These are phyloP conservation scores for Euptelea pleiosperma DNA, from an alignment of 164 flowering plant genomes.

Conservation along the genomic window DNA sequence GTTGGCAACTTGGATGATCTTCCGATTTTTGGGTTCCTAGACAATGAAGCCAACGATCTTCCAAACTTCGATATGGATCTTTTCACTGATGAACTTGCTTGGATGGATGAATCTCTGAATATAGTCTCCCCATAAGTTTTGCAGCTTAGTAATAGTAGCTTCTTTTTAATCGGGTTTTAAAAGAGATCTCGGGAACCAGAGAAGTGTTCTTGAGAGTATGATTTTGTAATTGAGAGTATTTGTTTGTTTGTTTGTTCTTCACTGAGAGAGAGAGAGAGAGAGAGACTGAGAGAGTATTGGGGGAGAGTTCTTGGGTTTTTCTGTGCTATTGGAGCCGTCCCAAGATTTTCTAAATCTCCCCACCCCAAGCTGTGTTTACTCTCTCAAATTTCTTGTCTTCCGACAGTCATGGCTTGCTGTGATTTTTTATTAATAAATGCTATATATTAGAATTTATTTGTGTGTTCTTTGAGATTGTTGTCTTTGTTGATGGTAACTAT, in stretches of 20 bases:
- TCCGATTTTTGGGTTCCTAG: constrained; percentile 36
- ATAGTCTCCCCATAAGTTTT: constrained; percentile 63
- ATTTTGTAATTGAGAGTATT: constrained; percentile 13
- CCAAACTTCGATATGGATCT: constrained; percentile 38
- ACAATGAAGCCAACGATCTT: constrained; percentile 28
- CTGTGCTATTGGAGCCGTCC: constrained; percentile 51
- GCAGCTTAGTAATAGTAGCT: constrained; percentile 47
- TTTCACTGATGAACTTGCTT: constrained; percentile 28
- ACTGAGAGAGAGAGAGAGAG: neutral
- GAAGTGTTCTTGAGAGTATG: constrained; percentile 20
- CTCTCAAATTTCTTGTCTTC: too few species aligned
- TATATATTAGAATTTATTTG: too few species aligned
- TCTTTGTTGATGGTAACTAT: too few species aligned
- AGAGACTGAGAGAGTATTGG: neutral
- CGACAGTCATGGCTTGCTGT: too few species aligned
- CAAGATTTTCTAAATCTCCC: constrained; percentile 21
- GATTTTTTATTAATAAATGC: too few species aligned
- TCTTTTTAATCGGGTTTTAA: neutral
- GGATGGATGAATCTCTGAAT: constrained; percentile 57
- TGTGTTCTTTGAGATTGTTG: too few species aligned
- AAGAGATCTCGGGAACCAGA: constrained; percentile 17
- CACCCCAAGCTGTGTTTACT: too few species aligned
- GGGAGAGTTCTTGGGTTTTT: constrained; percentile 38
- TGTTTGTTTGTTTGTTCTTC: constrained; percentile 10
- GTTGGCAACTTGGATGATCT: constrained; percentile 42